These are phyloP conservation scores for Zelonia costaricensis DNA, from an alignment of 208 protist species.

Conservation along the genomic window DNA sequence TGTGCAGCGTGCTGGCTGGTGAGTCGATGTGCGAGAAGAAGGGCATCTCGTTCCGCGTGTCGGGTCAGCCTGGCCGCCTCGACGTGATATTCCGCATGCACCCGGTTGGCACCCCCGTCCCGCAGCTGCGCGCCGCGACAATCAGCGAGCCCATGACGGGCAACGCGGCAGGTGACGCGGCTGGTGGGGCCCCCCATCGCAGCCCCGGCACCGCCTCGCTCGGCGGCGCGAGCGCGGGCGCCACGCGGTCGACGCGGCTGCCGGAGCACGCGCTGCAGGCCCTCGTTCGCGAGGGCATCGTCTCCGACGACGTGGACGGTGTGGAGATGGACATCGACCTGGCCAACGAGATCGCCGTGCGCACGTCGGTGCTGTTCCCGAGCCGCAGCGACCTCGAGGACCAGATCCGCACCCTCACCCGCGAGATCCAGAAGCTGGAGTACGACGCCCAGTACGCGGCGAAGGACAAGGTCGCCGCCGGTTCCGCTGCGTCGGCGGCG, in stretches of 20 bases:
- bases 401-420: slow-evolving; percentile 59
- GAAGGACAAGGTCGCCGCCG: slow-evolving; percentile 73
- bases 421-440: slow-evolving; percentile 76
- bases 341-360: slow-evolving; percentile 81
- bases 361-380: slow-evolving; percentile 73
- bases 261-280: slow-evolving; percentile 54
- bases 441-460: slow-evolving; percentile 84
- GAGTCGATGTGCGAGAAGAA: slow-evolving; percentile 90
- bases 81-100: slow-evolving; percentile 90
- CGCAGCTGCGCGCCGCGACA: slow-evolving; percentile 33
- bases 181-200: no score
- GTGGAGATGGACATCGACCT: slow-evolving; percentile 81
- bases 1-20: slow-evolving; percentile 86
- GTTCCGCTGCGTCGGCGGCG: slow-evolving; percentile 62
- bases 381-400: slow-evolving; percentile 56
- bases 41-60: slow-evolving; percentile 80
- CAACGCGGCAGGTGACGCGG: slow-evolving; percentile 3
- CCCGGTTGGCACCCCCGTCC: slow-evolving; percentile 63
- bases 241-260: slow-evolving; percentile 44
- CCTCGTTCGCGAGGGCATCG: slow-evolving; percentile 63
- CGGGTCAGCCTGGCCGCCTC: slow-evolving; percentile 65
- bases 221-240: neutral
- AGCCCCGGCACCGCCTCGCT: neutral
- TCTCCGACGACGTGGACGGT: slow-evolving; percentile 40
- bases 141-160: slow-evolving; percentile 6